These are phyloP conservation scores for Prunus persica DNA, from an alignment of 306 rosid genomes.

Conservation along the genomic window Prunus_persica_NCBIv2 NC_034014.1:7843001-7843500, in stretches of 20 bases:
- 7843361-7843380: slow-evolving; percentile 42
- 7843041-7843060: neutral
- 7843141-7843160: slow-evolving; percentile 3
- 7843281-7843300: slow-evolving; percentile 53
- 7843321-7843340: slow-evolving; percentile 99
- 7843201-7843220: neutral
- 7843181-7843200: neutral
- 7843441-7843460: neutral
- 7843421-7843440: neutral
- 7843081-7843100: neutral
- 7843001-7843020: neutral
- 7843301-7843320: slow-evolving; percentile 82
- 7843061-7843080: neutral
- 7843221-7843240: neutral
- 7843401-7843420: slow-evolving; percentile 7
- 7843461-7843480: neutral
- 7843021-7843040: neutral
- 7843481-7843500: slow-evolving; percentile 3
- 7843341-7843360: slow-evolving; percentile 90
- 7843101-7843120: neutral
- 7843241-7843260: neutral
- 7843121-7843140: neutral
- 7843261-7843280: slow-evolving; percentile 14
- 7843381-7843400: slow-evolving; percentile 23
- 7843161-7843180: neutral